phyloP scores from a whole-genome alignment of 352 stramenopile genomes.

The Thalassiosira livingstoniorum region DNA sequence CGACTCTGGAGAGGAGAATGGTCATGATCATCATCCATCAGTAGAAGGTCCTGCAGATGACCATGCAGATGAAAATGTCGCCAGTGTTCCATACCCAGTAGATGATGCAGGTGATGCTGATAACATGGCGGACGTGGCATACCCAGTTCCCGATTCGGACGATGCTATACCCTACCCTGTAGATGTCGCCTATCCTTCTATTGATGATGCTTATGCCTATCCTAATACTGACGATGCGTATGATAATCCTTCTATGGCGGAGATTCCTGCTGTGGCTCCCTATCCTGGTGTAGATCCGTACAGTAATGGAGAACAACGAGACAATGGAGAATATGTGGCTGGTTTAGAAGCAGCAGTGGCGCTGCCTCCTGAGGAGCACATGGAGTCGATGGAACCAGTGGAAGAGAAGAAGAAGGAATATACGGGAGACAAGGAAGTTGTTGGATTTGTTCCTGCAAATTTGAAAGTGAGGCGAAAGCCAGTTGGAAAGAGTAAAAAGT shows the following conservation, averaged over 20 bases:
- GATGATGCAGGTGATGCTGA: no score
- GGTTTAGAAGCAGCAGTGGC: background rate
- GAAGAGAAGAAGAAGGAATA: constrained; percentile 69
- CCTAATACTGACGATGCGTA: constrained; percentile 45
- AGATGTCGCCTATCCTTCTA: constrained; percentile 53
- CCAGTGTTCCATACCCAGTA: constrained; percentile 41
- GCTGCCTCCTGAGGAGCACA: constrained; percentile 12
- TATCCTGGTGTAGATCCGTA: constrained; percentile 37
- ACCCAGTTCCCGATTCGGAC: constrained; percentile 41
- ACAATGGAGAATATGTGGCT: background rate
- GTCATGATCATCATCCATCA: no score
- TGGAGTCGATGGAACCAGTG: no score
- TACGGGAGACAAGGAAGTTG: constrained; percentile 75
- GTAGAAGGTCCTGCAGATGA: no score
- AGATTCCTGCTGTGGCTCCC: constrained; percentile 49
- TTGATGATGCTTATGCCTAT: constrained; percentile 52
- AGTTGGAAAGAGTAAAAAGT: constrained; percentile 29
- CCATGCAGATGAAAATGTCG: constrained; percentile 13
- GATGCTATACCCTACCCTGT: constrained; percentile 24
- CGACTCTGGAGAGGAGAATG: background rate
- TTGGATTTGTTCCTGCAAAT: constrained; percentile 78
- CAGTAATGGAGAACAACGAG: constrained; percentile 3
- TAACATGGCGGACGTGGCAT: no score
- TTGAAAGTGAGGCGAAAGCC: constrained; percentile 54
- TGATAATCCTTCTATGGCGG: constrained; percentile 2